Base-by-base conservation (phyloP, 331 rosid species). In the Malus hybrid region DNA sequence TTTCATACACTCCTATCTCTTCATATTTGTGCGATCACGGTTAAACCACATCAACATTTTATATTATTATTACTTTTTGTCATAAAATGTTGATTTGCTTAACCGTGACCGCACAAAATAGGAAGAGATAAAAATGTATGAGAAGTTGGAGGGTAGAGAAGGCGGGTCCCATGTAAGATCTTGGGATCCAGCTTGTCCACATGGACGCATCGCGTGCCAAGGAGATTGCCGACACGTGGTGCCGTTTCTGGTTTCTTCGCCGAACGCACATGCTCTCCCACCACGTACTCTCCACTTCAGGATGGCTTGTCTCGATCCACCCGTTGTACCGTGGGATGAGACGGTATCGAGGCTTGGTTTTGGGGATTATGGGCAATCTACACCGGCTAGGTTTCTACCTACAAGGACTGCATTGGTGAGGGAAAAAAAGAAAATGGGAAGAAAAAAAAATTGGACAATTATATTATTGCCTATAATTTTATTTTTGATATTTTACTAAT, bases 171-270 rank as follows among this genome's bases (percentile, higher is more conserved):
- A 24, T 24, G 24, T 24, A 24, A 24, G 97, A 94, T 73, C 93
- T 94, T 27, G 99, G 99, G 12, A 91, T 94, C 33, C 88, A 92
- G 2, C 91, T 94, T 6, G 86, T 94, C 63, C 99, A 91, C 5
- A 93, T 91, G 5, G 97, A 94, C 74, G 70, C 92, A 33, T 91
- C 95, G 2, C 95, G 97, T 27, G 92, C 96, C 10, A 97, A 94
- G 89, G 99, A 94, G 91, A 85, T 91, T 67, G 97, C 93, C 0
- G 96, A 94, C 56, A 85, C 96, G 0, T 91, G 99, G 99, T 96
- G 36, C 84, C 90, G 34, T 87, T 89, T 78, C 97, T 94, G 97
- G 20, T 82, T 94, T 78, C 89, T 94, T 69, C 90, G 96, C 55
- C 86, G 97, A 36, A 94, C 97, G 44, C 98, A 94, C 82, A 83